Base-by-base conservation (phyloP, 2,329 filamentous ascomycete species). In the Aspergillus versicolor region DNA sequence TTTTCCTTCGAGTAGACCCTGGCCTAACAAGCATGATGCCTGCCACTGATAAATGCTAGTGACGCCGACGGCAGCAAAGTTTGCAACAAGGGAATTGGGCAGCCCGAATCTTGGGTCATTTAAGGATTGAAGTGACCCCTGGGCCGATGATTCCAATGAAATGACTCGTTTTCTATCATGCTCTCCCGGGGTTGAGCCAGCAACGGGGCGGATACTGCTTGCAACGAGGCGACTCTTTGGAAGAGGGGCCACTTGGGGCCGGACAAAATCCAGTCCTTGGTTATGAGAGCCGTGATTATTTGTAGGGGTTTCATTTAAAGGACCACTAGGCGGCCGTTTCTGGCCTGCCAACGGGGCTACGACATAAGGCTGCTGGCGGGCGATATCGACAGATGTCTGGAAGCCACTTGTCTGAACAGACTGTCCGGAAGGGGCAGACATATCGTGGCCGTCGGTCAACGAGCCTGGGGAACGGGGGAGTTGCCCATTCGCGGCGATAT, bases 31-130 rank as follows among this genome's bases (percentile, higher is more conserved):
- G 66, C 89, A 92, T 56, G 86, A 85, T 50, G 88, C 88, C 72
- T 92, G 89, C 89, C 89, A 92, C 2, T 88, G 87, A 65, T 92
- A 92, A 58, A 92, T 92, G 62, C 82, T 83, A 41, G 79, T 82
- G 55, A 92, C 88, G n/a, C 89, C 89, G 40, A 89, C 77, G 0
- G 77, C 74, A 47, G 79, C 80, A 66, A 92, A 83, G 65, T 91
- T 92, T 17, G 78, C 73, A 3, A 89, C 82, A 40, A 92, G 75
- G 22, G 78, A 72, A 0, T 73, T 62, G 3, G 88, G 85, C 13
- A 92, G 77, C 8, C 77, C 82, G 74, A 91, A 92, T 40, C 75
- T 76, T 1, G 82, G 77, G 70, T 91, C 84, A 4, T 81, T 80
- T 30, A 92, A 77, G 13, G 81, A 84, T 17, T 91, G 78, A 55